Evolutionary conservation across 2,329 filamentous ascomycete species (phyloP), one percentile per base, ranked within the genome.

Genomic region (Beauveria sp.): DNA sequence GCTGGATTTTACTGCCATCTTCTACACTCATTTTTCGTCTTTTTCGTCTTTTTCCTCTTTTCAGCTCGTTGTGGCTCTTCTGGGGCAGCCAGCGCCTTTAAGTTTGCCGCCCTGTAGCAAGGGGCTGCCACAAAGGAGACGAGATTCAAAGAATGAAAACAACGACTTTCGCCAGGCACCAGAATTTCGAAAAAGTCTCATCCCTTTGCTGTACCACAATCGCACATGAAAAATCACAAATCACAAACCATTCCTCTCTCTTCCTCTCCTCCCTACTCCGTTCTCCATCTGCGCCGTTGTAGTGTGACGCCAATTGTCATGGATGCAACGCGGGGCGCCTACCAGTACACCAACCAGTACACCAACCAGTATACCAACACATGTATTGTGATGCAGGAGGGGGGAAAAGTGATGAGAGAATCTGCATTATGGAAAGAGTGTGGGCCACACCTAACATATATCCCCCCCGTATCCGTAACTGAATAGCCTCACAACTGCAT

Each of bases 91-190:
- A 20, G 18, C 42, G 14, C 46, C 22, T 53, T 57, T 18, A 20
- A 47, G 28, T 45, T 57, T 57, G 54, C 54, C 54, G 54, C 54
- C 43, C 54, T 57, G 54, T 57, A 20, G 54, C 54, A 46, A 57
- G 42, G 54, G 54, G 54, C 22, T 40, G 10, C n/a, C 50, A 22
- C 20, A 34, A 16, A 42, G 53, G 38, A 45, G 53, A 56, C 40
- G 53, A 46, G n/a, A 56, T 56, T 14, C 5, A 46, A 45, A 30
- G 49, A 43, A 43, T 46, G n/a, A n/a, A 12, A 20, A 26, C 9
- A 10, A n/a, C 47, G 20, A 26, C n/a, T 30, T 24, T 20, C 14
- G 50, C n/a, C 30, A 53, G 30, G 30, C n/a, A 40, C 30, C 30
- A 42, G 10, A 53, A 43, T 54, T 20, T 30, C 8, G 2, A 43